phyloP scores from a whole-genome alignment of 2,329 filamentous ascomycete species.

The Zasmidium cellare region DNA sequence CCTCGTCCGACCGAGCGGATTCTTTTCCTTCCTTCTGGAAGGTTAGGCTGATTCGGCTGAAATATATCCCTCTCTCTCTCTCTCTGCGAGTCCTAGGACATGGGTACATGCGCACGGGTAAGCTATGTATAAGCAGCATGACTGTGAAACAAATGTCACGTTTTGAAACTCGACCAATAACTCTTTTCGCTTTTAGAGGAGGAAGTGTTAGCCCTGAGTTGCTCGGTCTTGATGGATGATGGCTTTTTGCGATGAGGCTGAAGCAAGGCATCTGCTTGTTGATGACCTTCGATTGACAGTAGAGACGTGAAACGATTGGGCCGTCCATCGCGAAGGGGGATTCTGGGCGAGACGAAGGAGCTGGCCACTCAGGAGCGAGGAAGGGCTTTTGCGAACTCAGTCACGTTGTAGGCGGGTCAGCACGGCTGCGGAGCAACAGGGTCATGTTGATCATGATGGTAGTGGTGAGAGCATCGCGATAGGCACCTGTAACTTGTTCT shows the following conservation, averaged over 20 bases:
- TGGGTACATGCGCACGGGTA: too few relatives aligned
- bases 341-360: neutral
- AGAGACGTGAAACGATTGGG: neutral
- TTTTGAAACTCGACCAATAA: neutral
- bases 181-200: neutral
- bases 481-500: neutral
- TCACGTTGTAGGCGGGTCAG: neutral
- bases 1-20: too few relatives aligned
- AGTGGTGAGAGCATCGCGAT: neutral
- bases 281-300: neutral
- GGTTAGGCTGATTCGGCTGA: neutral
- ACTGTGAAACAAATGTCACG: neutral
- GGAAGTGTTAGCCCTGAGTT: neutral
- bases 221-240: neutral
- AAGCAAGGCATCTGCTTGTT: neutral
- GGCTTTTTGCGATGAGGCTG: neutral
- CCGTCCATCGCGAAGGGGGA: neutral
- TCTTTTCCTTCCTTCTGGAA: neutral
- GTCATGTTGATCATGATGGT: neutral
- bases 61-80: too few relatives aligned
- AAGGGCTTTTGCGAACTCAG: neutral
- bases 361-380: neutral
- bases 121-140: too few relatives aligned
- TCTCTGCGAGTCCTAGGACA: too few relatives aligned
- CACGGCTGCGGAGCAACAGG: neutral